Conservation (phyloP, 116 monocot species). For the Trichopus zeylanicus region DNA sequence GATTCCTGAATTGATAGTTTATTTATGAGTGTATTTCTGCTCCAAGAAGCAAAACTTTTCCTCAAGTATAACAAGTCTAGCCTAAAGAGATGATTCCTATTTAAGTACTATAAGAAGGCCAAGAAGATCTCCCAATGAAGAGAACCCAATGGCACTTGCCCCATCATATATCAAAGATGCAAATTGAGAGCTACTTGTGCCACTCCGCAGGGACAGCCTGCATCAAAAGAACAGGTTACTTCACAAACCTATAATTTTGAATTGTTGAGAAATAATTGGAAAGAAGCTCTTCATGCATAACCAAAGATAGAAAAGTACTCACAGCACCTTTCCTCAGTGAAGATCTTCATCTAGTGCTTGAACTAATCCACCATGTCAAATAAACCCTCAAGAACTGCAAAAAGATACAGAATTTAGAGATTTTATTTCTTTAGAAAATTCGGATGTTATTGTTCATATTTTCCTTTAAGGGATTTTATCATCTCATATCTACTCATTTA, state of each 20-base stretch:
- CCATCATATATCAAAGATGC: neutral
- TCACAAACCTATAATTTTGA: neutral
- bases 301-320: neutral
- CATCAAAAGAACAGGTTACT: neutral
- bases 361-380: neutral
- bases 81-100: constrained; percentile 9
- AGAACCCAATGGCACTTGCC: neutral
- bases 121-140: constrained; percentile 39
- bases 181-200: neutral
- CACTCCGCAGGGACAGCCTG: constrained; percentile 1
- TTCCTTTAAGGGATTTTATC: too few relatives aligned
- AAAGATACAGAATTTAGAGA: neutral
- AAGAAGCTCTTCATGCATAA: neutral
- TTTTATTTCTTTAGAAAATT: neutral
- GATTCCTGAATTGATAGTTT: neutral
- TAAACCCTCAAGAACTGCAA: neutral
- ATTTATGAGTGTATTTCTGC: neutral
- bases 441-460: too few relatives aligned
- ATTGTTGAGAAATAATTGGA: too few relatives aligned
- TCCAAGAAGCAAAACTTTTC: neutral
- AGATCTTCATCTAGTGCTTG: too few relatives aligned
- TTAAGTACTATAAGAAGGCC: constrained; percentile 14
- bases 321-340: too few relatives aligned
- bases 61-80: constrained; percentile 45
- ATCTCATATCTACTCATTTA: neutral